phyloP scores from a whole-genome alignment of 345 rosid genomes.

The Eucalyptus lansdowneana region DNA sequence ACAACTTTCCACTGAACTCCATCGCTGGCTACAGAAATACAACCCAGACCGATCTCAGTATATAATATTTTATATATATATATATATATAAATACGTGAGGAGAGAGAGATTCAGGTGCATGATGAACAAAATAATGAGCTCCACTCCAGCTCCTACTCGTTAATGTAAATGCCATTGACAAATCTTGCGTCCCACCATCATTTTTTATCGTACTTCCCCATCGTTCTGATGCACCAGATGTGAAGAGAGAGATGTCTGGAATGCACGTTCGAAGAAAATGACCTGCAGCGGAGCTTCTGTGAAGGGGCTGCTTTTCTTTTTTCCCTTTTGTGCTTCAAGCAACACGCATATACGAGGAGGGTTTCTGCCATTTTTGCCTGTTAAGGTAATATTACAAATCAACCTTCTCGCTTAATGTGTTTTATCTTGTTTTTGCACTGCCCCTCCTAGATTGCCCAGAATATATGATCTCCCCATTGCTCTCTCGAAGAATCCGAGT shows the following conservation, averaged over 20 bases:
- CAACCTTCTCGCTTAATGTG: neutral
- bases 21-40: neutral
- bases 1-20: neutral
- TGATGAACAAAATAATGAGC: neutral
- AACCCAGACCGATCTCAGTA: neutral
- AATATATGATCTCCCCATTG: neutral
- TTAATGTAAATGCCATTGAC: neutral
- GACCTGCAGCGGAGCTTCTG: neutral
- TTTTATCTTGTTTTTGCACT: neutral
- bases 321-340: neutral
- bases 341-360: neutral
- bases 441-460: neutral
- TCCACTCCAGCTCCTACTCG: neutral
- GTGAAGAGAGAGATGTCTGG: neutral
- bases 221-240: neutral
- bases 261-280: neutral
- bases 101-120: neutral
- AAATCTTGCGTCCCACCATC: neutral
- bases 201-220: neutral
- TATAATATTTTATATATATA: neutral
- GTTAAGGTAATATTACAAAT: neutral
- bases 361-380: neutral
- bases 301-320: neutral
- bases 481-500: neutral
- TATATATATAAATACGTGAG: neutral